phyloP scores from a whole-genome alignment of 192 early-diverging fungal genomes.

The Coemansia erecta region DNA sequence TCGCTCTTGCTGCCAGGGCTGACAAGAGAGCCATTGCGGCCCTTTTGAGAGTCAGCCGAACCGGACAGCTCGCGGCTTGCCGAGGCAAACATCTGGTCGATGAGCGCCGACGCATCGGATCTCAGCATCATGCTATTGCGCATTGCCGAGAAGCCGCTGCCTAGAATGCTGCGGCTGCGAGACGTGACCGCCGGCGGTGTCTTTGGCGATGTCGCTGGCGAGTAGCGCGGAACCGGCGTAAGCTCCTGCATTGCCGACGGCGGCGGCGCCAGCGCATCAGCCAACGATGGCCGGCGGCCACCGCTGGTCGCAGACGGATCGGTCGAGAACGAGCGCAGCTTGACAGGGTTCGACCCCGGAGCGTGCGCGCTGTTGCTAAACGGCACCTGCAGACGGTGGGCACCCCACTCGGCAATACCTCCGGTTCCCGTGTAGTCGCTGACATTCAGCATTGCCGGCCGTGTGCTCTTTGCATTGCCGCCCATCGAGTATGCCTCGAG shows the following conservation, averaged over 20 bases:
- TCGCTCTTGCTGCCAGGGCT: not conserved
- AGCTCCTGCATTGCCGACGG: slow-evolving; percentile 31
- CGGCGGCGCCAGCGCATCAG: slow-evolving; percentile 47
- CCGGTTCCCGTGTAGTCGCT: slow-evolving; percentile 50
- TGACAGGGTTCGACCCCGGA: slow-evolving; percentile 11
- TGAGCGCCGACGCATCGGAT: slow-evolving; percentile 41
- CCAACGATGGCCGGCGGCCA: slow-evolving; percentile 48
- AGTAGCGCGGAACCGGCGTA: slow-evolving; percentile 19
- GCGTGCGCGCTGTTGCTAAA: slow-evolving; percentile 33
- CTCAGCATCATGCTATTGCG: slow-evolving; percentile 48
- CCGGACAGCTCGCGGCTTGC: slow-evolving; percentile 40
- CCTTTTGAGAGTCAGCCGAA: not conserved
- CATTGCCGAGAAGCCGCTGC: slow-evolving; percentile 8
- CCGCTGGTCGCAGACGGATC: slow-evolving; percentile 25
- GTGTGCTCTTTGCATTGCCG: slow-evolving; percentile 10
- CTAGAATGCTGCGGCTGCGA: slow-evolving; percentile 16
- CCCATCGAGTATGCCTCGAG: slow-evolving; percentile 34
- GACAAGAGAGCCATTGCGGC: not conserved
- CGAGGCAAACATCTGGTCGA: slow-evolving; percentile 56
- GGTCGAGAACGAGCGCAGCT: slow-evolving; percentile 39
- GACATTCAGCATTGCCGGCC: slow-evolving; percentile 19
- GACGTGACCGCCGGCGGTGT: slow-evolving; percentile 16
- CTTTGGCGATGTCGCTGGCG: slow-evolving; percentile 26
- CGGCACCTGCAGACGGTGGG: slow-evolving; percentile 44
- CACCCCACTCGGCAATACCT: slow-evolving; percentile 54